Conservation (phyloP, 2,329 filamentous ascomycete species). For the Cercospora brassicicola region DNA sequence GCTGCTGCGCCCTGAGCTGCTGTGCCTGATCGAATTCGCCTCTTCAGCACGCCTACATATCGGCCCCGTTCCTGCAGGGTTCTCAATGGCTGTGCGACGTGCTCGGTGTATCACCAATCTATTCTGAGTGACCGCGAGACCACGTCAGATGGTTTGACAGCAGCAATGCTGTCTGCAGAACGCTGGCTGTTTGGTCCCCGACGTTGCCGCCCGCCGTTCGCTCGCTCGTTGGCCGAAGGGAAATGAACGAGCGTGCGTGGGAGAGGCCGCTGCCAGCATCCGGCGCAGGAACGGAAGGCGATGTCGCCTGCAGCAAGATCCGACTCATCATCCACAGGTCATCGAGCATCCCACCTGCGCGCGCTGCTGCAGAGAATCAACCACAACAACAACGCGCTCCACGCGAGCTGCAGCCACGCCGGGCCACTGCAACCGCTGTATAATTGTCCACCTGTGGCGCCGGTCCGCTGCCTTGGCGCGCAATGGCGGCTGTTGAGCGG, state of each 20-base stretch:
- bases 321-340: background rate
- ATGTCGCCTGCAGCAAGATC: background rate
- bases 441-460: background rate
- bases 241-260: background rate
- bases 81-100: conserved; percentile 11
- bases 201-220: conserved; percentile 10
- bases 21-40: background rate
- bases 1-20: conserved; percentile 1
- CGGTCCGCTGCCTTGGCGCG: conserved; percentile 1
- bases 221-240: background rate
- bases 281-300: background rate
- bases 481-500: conserved; percentile 3
- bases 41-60: conserved; percentile 11
- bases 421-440: background rate
- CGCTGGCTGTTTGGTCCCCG: conserved; percentile 4
- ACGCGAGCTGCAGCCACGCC: conserved; percentile 11
- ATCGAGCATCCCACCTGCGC: background rate
- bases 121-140: conserved; percentile 16
- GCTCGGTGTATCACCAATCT: conserved; percentile 9
- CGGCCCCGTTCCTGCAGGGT: conserved; percentile 8
- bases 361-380: background rate
- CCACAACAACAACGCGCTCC: conserved; percentile 2
- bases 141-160: conserved; percentile 18
- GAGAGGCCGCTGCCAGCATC: background rate
- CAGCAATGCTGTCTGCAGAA: conserved; percentile 9